Evolutionary conservation across 176 grass and related monocot species (phyloP).

Genomic region (Ensete glaucum): DNA sequence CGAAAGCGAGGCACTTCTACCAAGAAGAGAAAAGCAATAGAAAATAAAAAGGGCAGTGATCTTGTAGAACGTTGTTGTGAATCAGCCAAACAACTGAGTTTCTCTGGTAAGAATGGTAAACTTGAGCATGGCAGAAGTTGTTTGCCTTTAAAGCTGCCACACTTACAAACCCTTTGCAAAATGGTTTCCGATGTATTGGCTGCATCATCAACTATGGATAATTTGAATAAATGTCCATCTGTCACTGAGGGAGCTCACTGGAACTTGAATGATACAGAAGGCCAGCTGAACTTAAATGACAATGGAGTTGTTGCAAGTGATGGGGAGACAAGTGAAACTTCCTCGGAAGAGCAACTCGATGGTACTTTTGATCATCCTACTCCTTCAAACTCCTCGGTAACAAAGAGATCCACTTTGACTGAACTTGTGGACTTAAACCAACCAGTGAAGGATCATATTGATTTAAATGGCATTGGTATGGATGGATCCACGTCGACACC

Average conservation of each 20-base stretch:
- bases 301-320: slow-evolving; percentile 29
- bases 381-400: neutral
- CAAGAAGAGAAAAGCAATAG: slow-evolving; percentile 17
- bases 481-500: slow-evolving; percentile 24
- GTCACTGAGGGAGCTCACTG: slow-evolving; percentile 21
- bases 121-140: slow-evolving; percentile 14
- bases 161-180: slow-evolving; percentile 40
- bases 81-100: slow-evolving; percentile 46
- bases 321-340: slow-evolving; percentile 23
- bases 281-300: slow-evolving; percentile 25
- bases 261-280: slow-evolving; percentile 30
- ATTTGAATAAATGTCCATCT: slow-evolving; percentile 23
- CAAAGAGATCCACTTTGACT: slow-evolving; percentile 14
- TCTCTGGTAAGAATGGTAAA: slow-evolving; percentile 46
- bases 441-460: slow-evolving; percentile 18
- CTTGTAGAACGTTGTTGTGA: slow-evolving; percentile 21
- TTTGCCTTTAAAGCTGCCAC: slow-evolving; percentile 33
- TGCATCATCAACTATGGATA: slow-evolving; percentile 13
- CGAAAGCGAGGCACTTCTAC: slow-evolving; percentile 30
- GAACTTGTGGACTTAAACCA: slow-evolving; percentile 43
- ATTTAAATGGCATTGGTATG: slow-evolving; percentile 21
- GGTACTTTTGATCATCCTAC: slow-evolving; percentile 7
- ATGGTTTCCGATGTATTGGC: slow-evolving; percentile 32
- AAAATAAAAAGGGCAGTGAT: slow-evolving; percentile 16
- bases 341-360: slow-evolving; percentile 13